These are phyloP conservation scores for Scenedesmus sp. DNA, from an alignment of 163 green algal genomes.

Conservation along the genomic window DNA sequence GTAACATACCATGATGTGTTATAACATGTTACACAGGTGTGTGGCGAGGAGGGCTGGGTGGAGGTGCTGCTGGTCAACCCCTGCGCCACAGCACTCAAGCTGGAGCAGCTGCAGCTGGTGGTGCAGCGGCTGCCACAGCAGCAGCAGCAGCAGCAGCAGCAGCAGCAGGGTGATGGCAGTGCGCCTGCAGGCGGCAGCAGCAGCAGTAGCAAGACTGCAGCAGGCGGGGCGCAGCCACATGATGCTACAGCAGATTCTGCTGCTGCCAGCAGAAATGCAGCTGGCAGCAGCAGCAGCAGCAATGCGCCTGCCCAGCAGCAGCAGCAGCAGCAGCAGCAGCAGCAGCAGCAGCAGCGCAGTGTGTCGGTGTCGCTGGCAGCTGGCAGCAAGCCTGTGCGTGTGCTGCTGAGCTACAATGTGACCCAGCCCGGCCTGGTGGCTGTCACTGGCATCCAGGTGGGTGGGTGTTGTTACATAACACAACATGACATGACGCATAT, in stretches of 20 bases:
- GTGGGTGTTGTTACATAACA: background rate
- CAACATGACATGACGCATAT: no score
- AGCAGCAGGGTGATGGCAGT: background rate
- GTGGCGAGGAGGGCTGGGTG: constrained; percentile 68
- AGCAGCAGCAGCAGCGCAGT: constrained; percentile 34
- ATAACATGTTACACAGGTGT: constrained; percentile 47
- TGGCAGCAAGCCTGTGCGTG: constrained; percentile 53
- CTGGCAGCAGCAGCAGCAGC: constrained; percentile 4
- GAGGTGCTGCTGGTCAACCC: constrained; percentile 85
- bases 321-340: constrained; percentile 21
- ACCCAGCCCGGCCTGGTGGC: constrained; percentile 42
- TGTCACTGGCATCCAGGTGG: constrained; percentile 52
- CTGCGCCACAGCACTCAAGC: constrained; percentile 67
- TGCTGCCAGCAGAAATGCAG: background rate
- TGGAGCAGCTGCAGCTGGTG: constrained; percentile 58
- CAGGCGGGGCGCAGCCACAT: background rate
- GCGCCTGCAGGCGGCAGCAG: background rate
- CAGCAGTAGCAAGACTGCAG: constrained; percentile 14
- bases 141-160: constrained; percentile 35
- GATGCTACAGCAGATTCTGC: background rate
- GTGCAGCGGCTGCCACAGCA: constrained; percentile 32
- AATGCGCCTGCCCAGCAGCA: background rate
- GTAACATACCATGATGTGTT: background rate
- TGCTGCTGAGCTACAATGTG: constrained; percentile 52
- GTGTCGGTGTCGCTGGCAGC: constrained; percentile 55